Base-by-base conservation (phyloP, 306 rosid species). In the Fagus sylvatica region DNA sequence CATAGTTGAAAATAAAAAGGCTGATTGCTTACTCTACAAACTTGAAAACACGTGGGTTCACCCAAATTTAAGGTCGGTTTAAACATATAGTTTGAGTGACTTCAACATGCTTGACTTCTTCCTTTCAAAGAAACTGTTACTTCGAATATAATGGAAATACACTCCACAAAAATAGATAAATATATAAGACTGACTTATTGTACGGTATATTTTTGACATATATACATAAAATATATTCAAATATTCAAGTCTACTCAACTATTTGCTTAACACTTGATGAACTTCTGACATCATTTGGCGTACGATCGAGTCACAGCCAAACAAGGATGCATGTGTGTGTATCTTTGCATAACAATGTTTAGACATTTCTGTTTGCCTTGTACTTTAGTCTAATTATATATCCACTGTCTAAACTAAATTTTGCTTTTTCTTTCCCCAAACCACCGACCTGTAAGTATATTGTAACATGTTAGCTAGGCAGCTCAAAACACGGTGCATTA, bases 21-120 rank as follows among this genome's bases (percentile, higher is more conserved):
- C 3, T 66, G 7, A n/a, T 86, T 72, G 89, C 89, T 85, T 83
- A 70, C 42, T 73, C 39, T 54, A 51, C 83, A 87, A 85, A 79
- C 82, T 19, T 75, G 22, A 55, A 19, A 61, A 78, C 91, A 91
- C 91, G 82, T 91, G 93, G 83, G 49, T 3, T 71, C 33, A 76
- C 69, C 85, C 78, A 51, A 51, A 71, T 83, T 61, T 22, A 68
- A 43, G 72, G 76, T 62, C 60, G 64, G 66, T 79, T 87, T 84
- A 51, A 74, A 71, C 68, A 72, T 74, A 65, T 84, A 79, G 72
- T 66, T 57, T 70, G 16, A 73, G 66, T 68, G 41, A 60, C 65
- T 66, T 37, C 36, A 73, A 32, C 22, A 75, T 84, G 78, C 73
- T 53, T 85, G 71, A 74, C 75, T 15, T 56, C 42, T 79, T 81